These are phyloP conservation scores for Phascolomyces articulosus DNA, from an alignment of 371 early-diverging fungal species.

Conservation along the genomic window DNA sequence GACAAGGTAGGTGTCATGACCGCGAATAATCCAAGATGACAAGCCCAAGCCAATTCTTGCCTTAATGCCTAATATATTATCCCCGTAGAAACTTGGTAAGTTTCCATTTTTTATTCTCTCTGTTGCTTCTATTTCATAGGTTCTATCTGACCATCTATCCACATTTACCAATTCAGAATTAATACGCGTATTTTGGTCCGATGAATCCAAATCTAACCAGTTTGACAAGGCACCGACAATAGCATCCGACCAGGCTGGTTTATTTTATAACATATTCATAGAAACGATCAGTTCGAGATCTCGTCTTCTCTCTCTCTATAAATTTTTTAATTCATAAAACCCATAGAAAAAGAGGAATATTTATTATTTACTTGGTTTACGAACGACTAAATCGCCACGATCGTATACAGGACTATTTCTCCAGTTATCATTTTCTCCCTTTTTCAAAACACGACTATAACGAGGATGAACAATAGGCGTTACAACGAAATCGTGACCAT, in stretches of 20 bases:
- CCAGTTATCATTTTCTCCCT: conserved; percentile 27
- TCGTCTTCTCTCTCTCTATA: neutral
- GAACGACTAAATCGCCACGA: conserved; percentile 45
- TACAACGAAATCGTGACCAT: conserved; percentile 63
- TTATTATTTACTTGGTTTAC: conserved; percentile 43
- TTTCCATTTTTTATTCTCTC: neutral
- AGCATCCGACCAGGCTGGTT: conserved; percentile 48
- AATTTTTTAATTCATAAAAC: neutral
- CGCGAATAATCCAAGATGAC: conserved; percentile 70
- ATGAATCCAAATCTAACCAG: conserved; percentile 68
- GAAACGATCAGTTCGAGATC: conserved; percentile 1
- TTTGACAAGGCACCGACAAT: conserved; percentile 61
- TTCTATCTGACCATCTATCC: neutral
- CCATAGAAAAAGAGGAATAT: too few species aligned
- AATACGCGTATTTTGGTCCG: conserved; percentile 46
- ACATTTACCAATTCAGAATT: conserved; percentile 59
- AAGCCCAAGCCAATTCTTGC: conserved; percentile 76
- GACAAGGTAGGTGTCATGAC: conserved; percentile 57
- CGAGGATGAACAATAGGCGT: conserved; percentile 59
- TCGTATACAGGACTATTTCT: conserved; percentile 45
- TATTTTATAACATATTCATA: neutral
- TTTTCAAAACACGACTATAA: conserved; percentile 49
- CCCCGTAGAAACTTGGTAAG: neutral
- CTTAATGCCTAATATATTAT: conserved; percentile 50
- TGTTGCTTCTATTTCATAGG: neutral